Conservation (phyloP, 257 asterid genomes). For the Linaria vulgaris region DNA sequence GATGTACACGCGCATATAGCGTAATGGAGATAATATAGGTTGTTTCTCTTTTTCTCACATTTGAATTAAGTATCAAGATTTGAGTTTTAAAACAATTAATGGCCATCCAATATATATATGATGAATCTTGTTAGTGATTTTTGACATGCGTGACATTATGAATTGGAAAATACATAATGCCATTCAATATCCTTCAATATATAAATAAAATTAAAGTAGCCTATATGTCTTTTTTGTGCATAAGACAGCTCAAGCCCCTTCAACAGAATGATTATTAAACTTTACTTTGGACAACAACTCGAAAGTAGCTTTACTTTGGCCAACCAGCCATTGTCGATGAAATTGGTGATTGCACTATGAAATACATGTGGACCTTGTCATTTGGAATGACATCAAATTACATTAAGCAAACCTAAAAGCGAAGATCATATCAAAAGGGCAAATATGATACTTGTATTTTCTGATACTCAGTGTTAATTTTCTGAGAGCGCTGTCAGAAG, state of each 20-base stretch:
- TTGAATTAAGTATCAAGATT: no score
- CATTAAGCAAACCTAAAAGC: neutral
- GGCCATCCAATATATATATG: no score
- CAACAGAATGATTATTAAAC: constrained; percentile 31
- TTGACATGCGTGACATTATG: constrained; percentile 35
- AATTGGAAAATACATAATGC: constrained; percentile 12
- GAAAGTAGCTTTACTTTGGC: constrained; percentile 35
- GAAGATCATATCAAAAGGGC: neutral
- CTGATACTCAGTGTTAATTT: no score
- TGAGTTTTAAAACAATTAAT: no score
- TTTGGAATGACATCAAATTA: constrained; percentile 10
- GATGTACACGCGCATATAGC: no score
- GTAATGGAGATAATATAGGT: neutral
- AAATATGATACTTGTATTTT: no score
- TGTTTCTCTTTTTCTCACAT: no score
- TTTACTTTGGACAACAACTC: constrained; percentile 35
- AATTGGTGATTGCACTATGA: constrained; percentile 20
- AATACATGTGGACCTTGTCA: constrained; percentile 25
- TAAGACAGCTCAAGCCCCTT: constrained; percentile 29
- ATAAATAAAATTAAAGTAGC: neutral
- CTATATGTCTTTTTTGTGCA: constrained; percentile 24
- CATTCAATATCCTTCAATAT: constrained; percentile 17
- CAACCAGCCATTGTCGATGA: constrained; percentile 35
- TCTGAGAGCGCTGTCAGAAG: no score
- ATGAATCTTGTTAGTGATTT: constrained; percentile 7